Base-by-base conservation (phyloP, 371 early-diverging fungal genomes). In the Conidiobolus coronatus region DNA sequence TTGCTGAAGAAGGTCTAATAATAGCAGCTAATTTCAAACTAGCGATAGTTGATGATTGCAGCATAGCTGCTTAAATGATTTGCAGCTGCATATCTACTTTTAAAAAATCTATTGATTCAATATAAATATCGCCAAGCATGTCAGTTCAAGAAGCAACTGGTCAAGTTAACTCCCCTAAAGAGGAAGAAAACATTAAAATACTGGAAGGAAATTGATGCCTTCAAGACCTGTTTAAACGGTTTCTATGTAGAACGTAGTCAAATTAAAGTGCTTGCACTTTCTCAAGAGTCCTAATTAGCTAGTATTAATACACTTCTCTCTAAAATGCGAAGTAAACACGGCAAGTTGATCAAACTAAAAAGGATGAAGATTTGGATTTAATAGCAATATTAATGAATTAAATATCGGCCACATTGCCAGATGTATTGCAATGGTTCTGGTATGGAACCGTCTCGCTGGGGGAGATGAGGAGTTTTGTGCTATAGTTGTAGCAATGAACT, bases 121-220 rank as follows among this genome's bases (percentile, higher is more conserved):
- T 29, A 29, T 3, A 29, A 29, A 29, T 29, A 29, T 29, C 3
- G 9, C 9, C 29, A 29, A 29, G 29, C 29, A 29, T 29, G 29
- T 29, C 29, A 29, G 29, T 29, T 29, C 29, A 29, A 29, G 29
- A 29, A 29, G 42, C 38, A 12, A 50, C 59, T 50, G 57, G 53
- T 42, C 66, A 59, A 55, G 64, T 65, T 54, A 79, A 79, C 57
- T 97, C 95, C 66, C 89, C 94, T 38, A 70, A 73, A 58, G 91
- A 88, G 62, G 99, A 99, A 67, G 85, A 90, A 86, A 66, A 77
- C 98, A 45, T 77, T 97, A 45, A 67, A 70, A 51, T 95, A 82
- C 57, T 99, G 99, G 99, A 76, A 84, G 55, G 82, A 89, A 60
- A 95, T 95, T 52, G 87, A 96, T 55, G 96, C 98, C 49, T 99